Conservation (phyloP, 2,329 filamentous ascomycete genomes). For the Magnaporthales sp. region DNA sequence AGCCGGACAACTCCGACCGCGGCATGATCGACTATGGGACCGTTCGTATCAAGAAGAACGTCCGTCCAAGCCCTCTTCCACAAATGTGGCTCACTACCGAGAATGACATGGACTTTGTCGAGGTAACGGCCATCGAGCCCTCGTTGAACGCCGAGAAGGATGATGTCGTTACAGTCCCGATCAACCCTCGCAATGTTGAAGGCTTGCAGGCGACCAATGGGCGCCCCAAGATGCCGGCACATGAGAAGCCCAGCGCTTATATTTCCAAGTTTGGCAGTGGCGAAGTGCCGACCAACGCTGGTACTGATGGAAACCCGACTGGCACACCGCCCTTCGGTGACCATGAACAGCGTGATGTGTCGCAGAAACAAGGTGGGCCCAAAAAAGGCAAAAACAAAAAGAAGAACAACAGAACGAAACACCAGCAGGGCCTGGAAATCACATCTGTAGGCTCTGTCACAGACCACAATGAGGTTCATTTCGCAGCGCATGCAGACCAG, state of each 20-base stretch:
- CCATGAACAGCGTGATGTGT: not conserved
- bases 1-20: not conserved
- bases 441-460: not conserved
- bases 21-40: not conserved
- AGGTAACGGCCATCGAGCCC: not conserved
- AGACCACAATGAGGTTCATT: not conserved
- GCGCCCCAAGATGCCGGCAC: not conserved
- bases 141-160: not conserved
- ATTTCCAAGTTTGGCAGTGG: not conserved
- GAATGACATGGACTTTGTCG: not conserved
- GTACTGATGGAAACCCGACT: not conserved
- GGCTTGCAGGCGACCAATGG: not conserved
- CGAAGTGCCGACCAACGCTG: not conserved
- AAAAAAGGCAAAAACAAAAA: conserved; percentile 9
- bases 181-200: not conserved
- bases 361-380: not conserved
- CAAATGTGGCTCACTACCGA: not conserved
- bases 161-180: not conserved
- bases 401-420: conserved; percentile 8
- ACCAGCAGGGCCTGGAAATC: not conserved
- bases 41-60: not conserved
- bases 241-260: not conserved
- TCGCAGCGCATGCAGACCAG: not conserved
- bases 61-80: not conserved
- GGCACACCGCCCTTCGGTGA: not conserved